These are phyloP conservation scores for Penstemon barbatus DNA, from an alignment of 257 asterid species.

Conservation along the genomic window DNA sequence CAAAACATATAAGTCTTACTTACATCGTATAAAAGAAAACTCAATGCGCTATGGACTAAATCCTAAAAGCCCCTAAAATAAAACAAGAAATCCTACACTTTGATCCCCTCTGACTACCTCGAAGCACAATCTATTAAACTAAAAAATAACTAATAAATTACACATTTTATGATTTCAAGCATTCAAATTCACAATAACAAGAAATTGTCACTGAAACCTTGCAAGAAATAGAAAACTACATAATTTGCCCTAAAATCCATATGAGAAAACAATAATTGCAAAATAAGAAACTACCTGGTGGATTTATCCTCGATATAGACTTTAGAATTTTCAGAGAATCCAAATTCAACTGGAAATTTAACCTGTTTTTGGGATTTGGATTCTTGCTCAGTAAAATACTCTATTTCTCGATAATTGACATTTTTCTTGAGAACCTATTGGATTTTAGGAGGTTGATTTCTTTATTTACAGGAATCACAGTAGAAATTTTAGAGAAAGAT, in stretches of 20 bases:
- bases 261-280: too few species aligned
- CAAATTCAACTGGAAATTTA: conserved; percentile 31
- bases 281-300: conserved; percentile 35
- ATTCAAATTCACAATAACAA: too few species aligned
- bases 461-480: conserved; percentile 22
- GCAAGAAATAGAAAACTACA: background rate
- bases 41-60: too few species aligned
- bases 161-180: too few species aligned
- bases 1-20: too few species aligned
- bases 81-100: too few species aligned
- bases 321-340: conserved; percentile 33
- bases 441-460: conserved; percentile 29
- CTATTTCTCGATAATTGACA: conserved; percentile 56
- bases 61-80: too few species aligned
- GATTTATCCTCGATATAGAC: conserved; percentile 47
- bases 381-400: conserved; percentile 47
- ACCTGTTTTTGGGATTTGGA: conserved; percentile 37
- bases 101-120: too few species aligned
- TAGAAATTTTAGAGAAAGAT: background rate
- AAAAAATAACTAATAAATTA: too few species aligned
- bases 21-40: too few species aligned
- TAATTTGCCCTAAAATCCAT: background rate
- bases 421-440: conserved; percentile 27
- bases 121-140: too few species aligned
- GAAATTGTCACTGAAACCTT: too few species aligned